Evolutionary conservation across 1,284 basidiomycete species (phyloP), one percentile per base, ranked within the genome.

Genomic region (Abortiporus biennis): DNA sequence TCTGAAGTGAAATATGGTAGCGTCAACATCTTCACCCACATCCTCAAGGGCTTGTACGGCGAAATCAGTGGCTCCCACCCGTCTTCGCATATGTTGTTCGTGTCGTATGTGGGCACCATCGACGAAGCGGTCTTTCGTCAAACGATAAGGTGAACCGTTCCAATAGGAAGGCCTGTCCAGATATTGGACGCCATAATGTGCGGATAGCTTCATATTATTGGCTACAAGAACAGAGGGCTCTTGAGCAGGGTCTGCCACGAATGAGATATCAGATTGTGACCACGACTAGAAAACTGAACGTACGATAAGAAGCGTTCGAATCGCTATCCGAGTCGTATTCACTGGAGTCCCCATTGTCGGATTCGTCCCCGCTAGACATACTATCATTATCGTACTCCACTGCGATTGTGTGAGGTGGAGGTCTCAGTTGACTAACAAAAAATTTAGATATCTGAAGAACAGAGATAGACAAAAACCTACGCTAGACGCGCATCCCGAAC

Each of bases 311-410:
- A n/a, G n/a, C n/a, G n/a, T n/a, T n/a, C n/a, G n/a, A n/a, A n/a
- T n/a, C n/a, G n/a, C n/a, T n/a, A n/a, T n/a, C n/a, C n/a, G n/a
- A n/a, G n/a, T n/a, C n/a, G n/a, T n/a, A n/a, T n/a, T n/a, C n/a
- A n/a, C n/a, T n/a, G n/a, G n/a, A n/a, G 20, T 81, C 81, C 24
- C 73, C 78, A 51, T 85, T 66, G 53, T 89, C 87, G 1, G 86
- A 89, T 59, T 90, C 87, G 49, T 89, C 86, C 3, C 76, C 76
- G 41, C 76, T 80, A 9, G 73, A 78, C 51, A 78, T 68, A 41
- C 69, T 72, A 22, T 78, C 72, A 4, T 74, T 74, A n/a, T 63
- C 61, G 29, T 47, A 29, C 27, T 29, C 27, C 27, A 29, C n/a
- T 29, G 27, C 27, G n/a, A n/a, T n/a, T n/a, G n/a, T 30, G 29